phyloP scores from a whole-genome alignment of 345 rosid genomes.

The Eucalyptus leucophloia region DNA sequence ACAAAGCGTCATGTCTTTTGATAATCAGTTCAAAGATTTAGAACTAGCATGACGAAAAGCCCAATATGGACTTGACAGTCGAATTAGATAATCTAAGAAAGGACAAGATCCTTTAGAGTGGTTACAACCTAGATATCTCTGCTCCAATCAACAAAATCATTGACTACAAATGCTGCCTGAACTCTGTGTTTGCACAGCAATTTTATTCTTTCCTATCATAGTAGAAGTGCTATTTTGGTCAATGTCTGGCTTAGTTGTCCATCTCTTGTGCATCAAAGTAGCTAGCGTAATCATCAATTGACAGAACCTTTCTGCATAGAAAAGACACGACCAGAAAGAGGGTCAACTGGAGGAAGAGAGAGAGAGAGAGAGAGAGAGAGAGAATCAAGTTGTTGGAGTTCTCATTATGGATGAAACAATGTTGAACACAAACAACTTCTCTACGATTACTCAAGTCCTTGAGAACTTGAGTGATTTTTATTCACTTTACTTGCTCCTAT shows the following conservation, averaged over 20 bases:
- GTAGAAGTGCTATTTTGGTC: not conserved
- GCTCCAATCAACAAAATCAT: constrained; percentile 86
- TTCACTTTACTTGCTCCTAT: too few relatives aligned
- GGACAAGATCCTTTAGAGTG: not conserved
- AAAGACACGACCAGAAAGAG: not conserved
- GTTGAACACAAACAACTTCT: too few relatives aligned
- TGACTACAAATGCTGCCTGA: constrained; percentile 75
- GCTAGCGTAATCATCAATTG: constrained; percentile 71
- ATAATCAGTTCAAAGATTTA: not conserved
- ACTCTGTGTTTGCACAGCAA: constrained; percentile 26
- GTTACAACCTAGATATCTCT: constrained; percentile 68
- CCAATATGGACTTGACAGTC: not conserved
- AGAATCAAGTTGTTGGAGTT: not conserved
- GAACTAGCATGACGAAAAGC: not conserved
- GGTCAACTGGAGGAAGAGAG: not conserved
- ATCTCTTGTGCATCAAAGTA: constrained; percentile 29
- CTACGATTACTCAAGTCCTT: too few relatives aligned
- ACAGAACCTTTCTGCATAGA: constrained; percentile 58
- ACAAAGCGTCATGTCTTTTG: not conserved
- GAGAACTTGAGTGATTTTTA: too few relatives aligned
- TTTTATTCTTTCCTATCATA: constrained; percentile 1
- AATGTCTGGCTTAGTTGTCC: not conserved
- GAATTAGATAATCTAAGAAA: not conserved
- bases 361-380: too few relatives aligned
- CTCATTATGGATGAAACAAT: too few relatives aligned